Evolutionary conservation across 306 rosid species (phyloP).

Genomic region (Prosopis cineraria): DNA sequence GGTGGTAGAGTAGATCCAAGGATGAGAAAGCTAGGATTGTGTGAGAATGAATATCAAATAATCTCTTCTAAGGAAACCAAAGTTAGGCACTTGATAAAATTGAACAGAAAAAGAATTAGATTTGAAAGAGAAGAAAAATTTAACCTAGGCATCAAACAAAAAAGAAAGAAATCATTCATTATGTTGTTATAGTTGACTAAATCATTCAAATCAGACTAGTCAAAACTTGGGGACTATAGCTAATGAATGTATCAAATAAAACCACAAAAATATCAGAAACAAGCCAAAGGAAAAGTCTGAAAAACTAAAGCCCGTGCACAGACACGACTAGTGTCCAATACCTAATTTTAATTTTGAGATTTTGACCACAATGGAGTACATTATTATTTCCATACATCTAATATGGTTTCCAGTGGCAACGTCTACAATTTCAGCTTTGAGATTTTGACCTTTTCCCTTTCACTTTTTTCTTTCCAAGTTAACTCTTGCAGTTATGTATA

Average conservation of each 20-base stretch:
- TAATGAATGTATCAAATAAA: background rate
- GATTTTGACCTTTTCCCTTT: background rate
- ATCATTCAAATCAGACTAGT: background rate
- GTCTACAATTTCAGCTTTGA: background rate
- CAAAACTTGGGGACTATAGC: background rate
- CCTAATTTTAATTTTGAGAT: background rate
- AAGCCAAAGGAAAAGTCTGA: background rate
- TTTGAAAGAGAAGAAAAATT: background rate
- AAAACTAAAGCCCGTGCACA: background rate
- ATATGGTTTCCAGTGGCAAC: background rate
- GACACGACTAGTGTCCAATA: background rate
- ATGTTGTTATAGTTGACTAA: background rate
- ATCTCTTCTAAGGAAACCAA: background rate
- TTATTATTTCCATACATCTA: background rate
- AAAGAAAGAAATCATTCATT: background rate
- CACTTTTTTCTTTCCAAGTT: background rate
- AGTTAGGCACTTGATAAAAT: background rate
- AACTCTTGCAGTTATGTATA: background rate
- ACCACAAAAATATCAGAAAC: background rate
- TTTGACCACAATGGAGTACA: background rate
- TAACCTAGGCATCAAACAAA: background rate
- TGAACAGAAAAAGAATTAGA: background rate
- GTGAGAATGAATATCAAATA: background rate
- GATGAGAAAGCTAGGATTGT: too few species aligned
- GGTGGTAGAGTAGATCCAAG: too few species aligned